Evolutionary conservation across 2,329 filamentous ascomycete species (phyloP), one percentile per base, ranked within the genome.

Genomic region (Aureobasidium uvarum): DNA sequence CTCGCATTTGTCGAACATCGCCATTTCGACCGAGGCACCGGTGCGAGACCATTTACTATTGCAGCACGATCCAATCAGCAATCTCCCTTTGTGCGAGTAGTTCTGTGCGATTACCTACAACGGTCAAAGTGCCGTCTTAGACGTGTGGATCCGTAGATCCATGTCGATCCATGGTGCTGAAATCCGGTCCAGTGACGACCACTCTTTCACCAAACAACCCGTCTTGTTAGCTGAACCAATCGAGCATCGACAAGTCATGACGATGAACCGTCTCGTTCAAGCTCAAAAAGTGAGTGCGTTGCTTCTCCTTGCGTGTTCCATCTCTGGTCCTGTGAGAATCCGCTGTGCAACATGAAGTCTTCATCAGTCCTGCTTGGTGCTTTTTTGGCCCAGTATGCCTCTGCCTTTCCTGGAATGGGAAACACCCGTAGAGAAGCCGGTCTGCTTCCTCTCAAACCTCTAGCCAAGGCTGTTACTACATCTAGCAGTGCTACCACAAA

Each of bases 361-460:
- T 18, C 41, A 31, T 65, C 64, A 31, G 18, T 52, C n/a, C 45
- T 65, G 14, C 45, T 60, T n/a, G 7, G 36, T 3, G 43, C 33
- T 45, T 10, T 36, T 13, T 16, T 65, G 20, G 20, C 45, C 20
- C 31, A 52, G 33, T 59, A 31, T 41, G 56, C 56, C 50, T 23
- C 39, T 55, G 64, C 64, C 3, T 66, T 62, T 13, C 64, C 64
- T 2, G 56, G 64, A 50, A 60, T 66, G 56, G 46, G 45, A 11
- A 58, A 46, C n/a, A n/a, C 23, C 2, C 64, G 64, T 23, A 52
- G 46, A 36, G 55, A 51, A 14, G 41, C 46, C 23, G 28, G 43
- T 28, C 20, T 45, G 38, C 33, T 62, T 18, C 25, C 56, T 38
- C 43, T 45, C 13, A 36, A 46, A 38, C 14, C 55, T 10, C 11